Percentiles rank a stretch among this genome's conserved stretches.
Conservation (phyloP, 176 grass and related monocot genomes). For the Saccharum spontaneum region DNA sequence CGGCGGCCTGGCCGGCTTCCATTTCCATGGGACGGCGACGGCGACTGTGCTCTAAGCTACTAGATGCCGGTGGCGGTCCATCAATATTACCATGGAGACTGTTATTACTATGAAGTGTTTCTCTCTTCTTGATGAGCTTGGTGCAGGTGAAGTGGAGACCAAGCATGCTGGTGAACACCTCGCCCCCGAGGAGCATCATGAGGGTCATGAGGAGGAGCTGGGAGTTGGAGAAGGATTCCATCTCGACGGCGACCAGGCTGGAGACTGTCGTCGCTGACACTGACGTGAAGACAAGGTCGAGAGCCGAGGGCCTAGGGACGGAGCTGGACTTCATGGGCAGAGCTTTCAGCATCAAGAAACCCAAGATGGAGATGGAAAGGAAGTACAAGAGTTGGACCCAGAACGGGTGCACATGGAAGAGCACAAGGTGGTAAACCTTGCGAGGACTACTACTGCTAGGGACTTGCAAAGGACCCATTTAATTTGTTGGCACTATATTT, state of each 20-base stretch:
- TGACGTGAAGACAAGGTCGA: constrained; percentile 72
- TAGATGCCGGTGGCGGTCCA: background rate
- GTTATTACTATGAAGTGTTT: background rate
- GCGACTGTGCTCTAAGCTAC: constrained; percentile 27
- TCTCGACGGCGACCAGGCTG: constrained; percentile 62
- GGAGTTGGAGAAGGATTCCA: constrained; percentile 74
- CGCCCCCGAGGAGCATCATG: constrained; percentile 69
- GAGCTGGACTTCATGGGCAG: constrained; percentile 38
- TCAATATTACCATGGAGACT: background rate
- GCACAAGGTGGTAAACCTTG: constrained; percentile 14
- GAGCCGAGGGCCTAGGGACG: background rate
- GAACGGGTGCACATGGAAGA: constrained; percentile 56
- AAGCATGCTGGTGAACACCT: constrained; percentile 76
- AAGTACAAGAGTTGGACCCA: constrained; percentile 74
- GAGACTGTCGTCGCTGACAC: constrained; percentile 60
- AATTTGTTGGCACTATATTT: background rate
- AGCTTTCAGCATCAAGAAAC: constrained; percentile 51
- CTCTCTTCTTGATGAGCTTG: constrained; percentile 28
- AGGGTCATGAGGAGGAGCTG: constrained; percentile 61
- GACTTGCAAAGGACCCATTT: constrained; percentile 3
- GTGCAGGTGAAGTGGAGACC: constrained; percentile 42
- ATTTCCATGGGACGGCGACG: background rate
- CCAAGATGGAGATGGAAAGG: constrained; percentile 38
- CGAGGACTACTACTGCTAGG: background rate
- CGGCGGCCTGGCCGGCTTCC: background rate